Base-by-base conservation (phyloP, 1,139 yeast genomes). In the Suhomyces guaymorum region DNA sequence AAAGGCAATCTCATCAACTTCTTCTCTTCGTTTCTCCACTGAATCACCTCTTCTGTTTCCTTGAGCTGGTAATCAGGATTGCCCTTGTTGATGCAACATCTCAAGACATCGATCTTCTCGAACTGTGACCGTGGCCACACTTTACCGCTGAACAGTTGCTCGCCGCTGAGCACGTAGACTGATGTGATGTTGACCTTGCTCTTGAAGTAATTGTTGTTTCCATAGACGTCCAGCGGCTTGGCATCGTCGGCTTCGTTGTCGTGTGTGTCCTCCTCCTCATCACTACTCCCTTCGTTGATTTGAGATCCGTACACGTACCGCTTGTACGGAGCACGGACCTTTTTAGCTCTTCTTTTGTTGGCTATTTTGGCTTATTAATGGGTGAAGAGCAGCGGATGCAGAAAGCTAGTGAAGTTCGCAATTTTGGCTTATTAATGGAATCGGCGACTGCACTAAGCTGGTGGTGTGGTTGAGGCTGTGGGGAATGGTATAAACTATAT, bases 311-410 rank as follows among this genome's bases (percentile, higher is more conserved):
- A 88, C 11, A 82, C 86, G 58, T 83, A 84, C 61, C 82, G 75
- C 63, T 80, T 73, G 61, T 85, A 88, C 27, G 92, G 85, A 50
- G 83, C 80, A 57, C 82, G 80, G 38, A 74, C 68, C 70, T 88
- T 82, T 68, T 84, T 84, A 11, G 96, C 89, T 58, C 96, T 73
- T 54, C 90, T 64, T 61, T 88, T 88, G 60, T 88, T 88, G 30
- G 89, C 95, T 79, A 88, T 88, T 42, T 55, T 67, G 68, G n/a
- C n/a, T n/a, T n/a, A n/a, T n/a, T n/a, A n/a, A n/a, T n/a, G n/a
- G n/a, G n/a, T n/a, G n/a, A n/a, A n/a, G n/a, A n/a, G n/a, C n/a
- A n/a, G n/a, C n/a, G n/a, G n/a, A n/a, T n/a, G n/a, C n/a, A n/a
- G n/a, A n/a, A n/a, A n/a, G n/a, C n/a, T n/a, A n/a, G n/a, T n/a